phyloP scores from a whole-genome alignment of 1,284 basidiomycete species.

The Tilletia walkeri region DNA sequence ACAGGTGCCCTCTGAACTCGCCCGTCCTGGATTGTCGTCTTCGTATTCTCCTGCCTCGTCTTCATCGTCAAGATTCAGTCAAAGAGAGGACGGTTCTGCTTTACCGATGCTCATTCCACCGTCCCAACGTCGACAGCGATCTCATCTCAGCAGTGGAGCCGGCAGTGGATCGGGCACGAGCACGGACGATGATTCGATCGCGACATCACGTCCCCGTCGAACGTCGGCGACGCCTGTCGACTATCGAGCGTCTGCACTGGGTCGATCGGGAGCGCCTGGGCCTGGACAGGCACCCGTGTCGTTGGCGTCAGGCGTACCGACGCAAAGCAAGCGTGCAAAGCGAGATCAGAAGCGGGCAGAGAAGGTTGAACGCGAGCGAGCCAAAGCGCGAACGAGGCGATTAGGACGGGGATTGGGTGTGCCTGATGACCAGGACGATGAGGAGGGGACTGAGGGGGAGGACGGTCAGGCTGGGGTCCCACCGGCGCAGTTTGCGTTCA shows the following conservation, averaged over 20 bases:
- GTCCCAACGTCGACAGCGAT: too few relatives aligned
- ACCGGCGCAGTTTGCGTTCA: slow-evolving; percentile 8
- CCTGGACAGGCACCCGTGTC: background rate
- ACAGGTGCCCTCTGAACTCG: too few relatives aligned
- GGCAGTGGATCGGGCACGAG: background rate
- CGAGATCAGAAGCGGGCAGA: slow-evolving; percentile 13
- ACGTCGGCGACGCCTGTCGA: background rate
- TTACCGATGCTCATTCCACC: too few relatives aligned
- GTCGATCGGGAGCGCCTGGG: slow-evolving; percentile 6
- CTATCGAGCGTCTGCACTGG: slow-evolving; percentile 11
- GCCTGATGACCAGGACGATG: background rate
- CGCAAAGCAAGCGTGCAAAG: slow-evolving; percentile 8
- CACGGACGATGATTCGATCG: slow-evolving; percentile 8
- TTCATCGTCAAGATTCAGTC: too few relatives aligned
- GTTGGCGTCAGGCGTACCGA: too few relatives aligned
- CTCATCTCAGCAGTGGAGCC: too few relatives aligned
- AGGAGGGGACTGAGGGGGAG: background rate
- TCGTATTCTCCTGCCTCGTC: too few relatives aligned
- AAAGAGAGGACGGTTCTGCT: too few relatives aligned
- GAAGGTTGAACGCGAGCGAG: slow-evolving; percentile 9
- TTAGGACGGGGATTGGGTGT: background rate
- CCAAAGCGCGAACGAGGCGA: background rate
- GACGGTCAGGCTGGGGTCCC: background rate
- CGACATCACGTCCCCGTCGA: slow-evolving; percentile 1
- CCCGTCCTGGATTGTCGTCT: too few relatives aligned